Conservation (phyloP, 2,329 filamentous ascomycete species). For the Dissoconium aciculare region DNA sequence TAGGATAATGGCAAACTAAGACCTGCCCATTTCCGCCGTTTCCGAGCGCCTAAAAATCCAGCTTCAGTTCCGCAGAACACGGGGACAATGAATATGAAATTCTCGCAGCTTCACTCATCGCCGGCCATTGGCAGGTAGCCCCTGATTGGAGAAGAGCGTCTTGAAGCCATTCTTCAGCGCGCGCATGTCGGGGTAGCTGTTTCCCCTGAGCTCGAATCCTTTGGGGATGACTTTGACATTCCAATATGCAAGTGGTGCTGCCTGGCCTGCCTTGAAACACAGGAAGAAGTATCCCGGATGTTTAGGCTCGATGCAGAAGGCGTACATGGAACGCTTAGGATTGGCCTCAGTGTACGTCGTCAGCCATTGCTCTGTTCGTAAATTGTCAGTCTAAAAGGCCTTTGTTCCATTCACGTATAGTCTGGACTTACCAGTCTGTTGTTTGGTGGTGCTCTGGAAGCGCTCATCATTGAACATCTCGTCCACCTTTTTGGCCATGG, state of each 20-base stretch:
- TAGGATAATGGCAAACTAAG: no score
- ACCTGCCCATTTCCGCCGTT: no score
- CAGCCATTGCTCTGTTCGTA: slow-evolving; percentile 79
- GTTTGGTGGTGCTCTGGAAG: slow-evolving; percentile 66
- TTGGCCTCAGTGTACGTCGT: slow-evolving; percentile 93
- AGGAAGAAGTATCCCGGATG: slow-evolving; percentile 90
- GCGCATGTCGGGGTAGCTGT: slow-evolving; percentile 85
- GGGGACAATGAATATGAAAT: no score
- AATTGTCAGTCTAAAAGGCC: slow-evolving; percentile 1
- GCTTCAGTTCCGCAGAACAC: no score
- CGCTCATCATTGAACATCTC: slow-evolving; percentile 93
- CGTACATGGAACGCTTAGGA: slow-evolving; percentile 81
- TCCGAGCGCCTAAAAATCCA: no score
- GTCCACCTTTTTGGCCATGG: slow-evolving; percentile 94
- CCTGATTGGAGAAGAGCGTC: slow-evolving; percentile 46
- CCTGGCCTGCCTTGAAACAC: slow-evolving; percentile 83
- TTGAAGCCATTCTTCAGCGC: slow-evolving; percentile 97
- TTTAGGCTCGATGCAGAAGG: slow-evolving; percentile 86
- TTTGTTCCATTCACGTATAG: not conserved
- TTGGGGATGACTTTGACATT: slow-evolving; percentile 82
- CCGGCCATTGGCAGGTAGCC: slow-evolving; percentile 12
- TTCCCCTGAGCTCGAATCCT: slow-evolving; percentile 79
- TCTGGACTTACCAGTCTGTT: slow-evolving; percentile 61
- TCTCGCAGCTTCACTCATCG: no score
- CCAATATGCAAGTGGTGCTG: slow-evolving; percentile 60